Base-by-base conservation (phyloP, 2,329 filamentous ascomycete genomes). In the Epichloe baconii region DNA sequence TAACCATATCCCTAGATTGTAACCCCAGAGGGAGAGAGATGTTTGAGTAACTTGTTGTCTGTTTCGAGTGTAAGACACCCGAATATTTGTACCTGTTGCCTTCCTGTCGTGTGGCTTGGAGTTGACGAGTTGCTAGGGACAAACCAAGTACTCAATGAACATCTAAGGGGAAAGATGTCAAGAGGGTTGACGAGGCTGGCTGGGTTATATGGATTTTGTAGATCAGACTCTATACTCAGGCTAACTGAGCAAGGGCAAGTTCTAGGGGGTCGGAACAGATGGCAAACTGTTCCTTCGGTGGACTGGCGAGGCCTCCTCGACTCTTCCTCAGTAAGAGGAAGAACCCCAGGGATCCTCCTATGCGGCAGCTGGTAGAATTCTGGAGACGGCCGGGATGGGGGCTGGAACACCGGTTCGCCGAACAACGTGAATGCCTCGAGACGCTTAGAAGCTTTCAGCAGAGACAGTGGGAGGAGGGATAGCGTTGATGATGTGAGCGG, bases 271-370 rank as follows among this genome's bases (percentile, higher is more conserved):
- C 88, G 87, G 78, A 93, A 95, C 73, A 83, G 85, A 76, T 90
- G 95, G 74, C 85, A 86, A 77, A 88, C 86, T 79, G 88, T 85
- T 83, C 85, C 88, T 79, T 86, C 79, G 78, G 78, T 84, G 79
- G 84, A 83, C 82, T 86, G 87, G 85, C 88, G 86, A 88, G 87
- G 88, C 85, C 88, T 91, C 85, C 86, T 88, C 86, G 89, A 95
- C 88, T 93, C 93, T 94, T 91, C 93, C 93, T 90, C 91, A 72
- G 76, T 77, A 76, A 93, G 91, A 95, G 90, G 91, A 97, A 97
- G 91, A 95, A 90, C 86, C 86, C 83, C 80, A 81, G 82, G 84
- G 84, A 81, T 81, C 83, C 86, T 94, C 87, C 88, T 97, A 98
- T 98, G 91, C 93, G 93, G 93, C 93, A 97, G 91, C 88, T 95